These are phyloP conservation scores for Apiospora arundinis DNA, from an alignment of 2,329 filamentous ascomycete species.

Conservation along the genomic window DNA sequence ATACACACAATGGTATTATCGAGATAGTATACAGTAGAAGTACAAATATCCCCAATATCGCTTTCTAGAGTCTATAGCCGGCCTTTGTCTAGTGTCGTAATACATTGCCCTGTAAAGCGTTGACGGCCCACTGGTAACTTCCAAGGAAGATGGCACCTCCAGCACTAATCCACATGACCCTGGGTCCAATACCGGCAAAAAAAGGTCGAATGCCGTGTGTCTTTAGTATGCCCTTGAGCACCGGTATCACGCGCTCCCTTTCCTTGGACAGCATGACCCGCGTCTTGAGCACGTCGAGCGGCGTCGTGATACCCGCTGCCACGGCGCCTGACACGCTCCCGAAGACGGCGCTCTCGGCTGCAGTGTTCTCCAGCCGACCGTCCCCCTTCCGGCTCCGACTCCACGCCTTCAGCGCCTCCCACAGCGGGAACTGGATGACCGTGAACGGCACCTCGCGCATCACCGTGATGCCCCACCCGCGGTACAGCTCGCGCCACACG, in stretches of 20 bases:
- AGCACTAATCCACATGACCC: constrained; percentile 93
- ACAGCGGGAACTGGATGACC: constrained; percentile 94
- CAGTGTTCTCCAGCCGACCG: constrained; percentile 59
- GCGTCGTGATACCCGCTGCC: constrained; percentile 88
- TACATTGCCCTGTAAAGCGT: constrained; percentile 62
- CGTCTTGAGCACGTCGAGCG: constrained; percentile 95
- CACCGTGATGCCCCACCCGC: constrained; percentile 91
- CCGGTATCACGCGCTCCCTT: constrained; percentile 61
- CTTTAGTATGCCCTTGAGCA: constrained; percentile 69
- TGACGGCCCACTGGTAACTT: constrained; percentile 88
- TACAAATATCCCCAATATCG: neutral
- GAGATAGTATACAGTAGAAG: constrained; percentile 5
- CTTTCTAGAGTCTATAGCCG: neutral
- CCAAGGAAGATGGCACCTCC: constrained; percentile 95
- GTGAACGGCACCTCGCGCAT: constrained; percentile 97
- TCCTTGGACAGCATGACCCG: constrained; percentile 88
- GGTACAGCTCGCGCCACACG: constrained; percentile 85
- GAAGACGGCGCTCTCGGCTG: constrained; percentile 81
- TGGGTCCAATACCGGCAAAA: constrained; percentile 78
- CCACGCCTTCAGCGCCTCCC: constrained; percentile 89
- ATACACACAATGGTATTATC: neutral
- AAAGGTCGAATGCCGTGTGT: constrained; percentile 72
- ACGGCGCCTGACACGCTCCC: constrained; percentile 84
- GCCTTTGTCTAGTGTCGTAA: neutral
- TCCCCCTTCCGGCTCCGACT: constrained; percentile 53